Evolutionary conservation across 1,139 yeast species (phyloP), one percentile per base, ranked within the genome.

Genomic region (Suhomyces guaymorum): DNA sequence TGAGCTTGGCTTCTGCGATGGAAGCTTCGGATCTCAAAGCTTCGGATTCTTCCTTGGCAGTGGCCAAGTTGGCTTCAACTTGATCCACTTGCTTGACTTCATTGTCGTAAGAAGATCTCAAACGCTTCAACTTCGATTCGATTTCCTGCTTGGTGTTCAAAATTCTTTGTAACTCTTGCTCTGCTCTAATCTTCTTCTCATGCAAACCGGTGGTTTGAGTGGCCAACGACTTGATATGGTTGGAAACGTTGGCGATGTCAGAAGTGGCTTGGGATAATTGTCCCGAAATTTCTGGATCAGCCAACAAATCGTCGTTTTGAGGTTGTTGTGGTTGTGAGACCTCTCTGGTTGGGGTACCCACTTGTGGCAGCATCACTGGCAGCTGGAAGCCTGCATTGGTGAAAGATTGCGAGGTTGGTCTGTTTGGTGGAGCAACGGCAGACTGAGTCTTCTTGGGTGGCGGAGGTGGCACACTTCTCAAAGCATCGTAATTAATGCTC

Each of bases 171-270:
- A 90, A 71, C 51, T 92, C 97, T 40, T 76, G 78, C 51, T 84
- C 90, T 0, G 95, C 88, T 42, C 80, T 75, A 15, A 77, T 68
- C 45, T 88, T 82, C 61, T 82, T 85, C 21, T 80, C 84, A 43
- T 80, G 81, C 21, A 86, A 70, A 12, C 72, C 74, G 1, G 84
- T 69, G 2, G 95, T 85, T 61, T 90, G 96, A 14, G 75, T 63
- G 2, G 89, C 75, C 46, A 89, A 70, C 1, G 96, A 83, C 42
- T 80, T 80, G 42, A 88, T 81, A 63, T 90, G 96, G 51, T 83
- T 87, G 1, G 95, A 84, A 31, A 85, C 72, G 49, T 90, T 88
- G 12, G 96, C 96, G 57, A 87, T 74, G 48, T 88, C 96, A 3
- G 92, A 78, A 11, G 94, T 80, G 3, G 95, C 90, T 44, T 78